These are phyloP conservation scores for Pythium phragmiticola DNA, from an alignment of 352 stramenopile genomes.

Conservation along the genomic window DNA sequence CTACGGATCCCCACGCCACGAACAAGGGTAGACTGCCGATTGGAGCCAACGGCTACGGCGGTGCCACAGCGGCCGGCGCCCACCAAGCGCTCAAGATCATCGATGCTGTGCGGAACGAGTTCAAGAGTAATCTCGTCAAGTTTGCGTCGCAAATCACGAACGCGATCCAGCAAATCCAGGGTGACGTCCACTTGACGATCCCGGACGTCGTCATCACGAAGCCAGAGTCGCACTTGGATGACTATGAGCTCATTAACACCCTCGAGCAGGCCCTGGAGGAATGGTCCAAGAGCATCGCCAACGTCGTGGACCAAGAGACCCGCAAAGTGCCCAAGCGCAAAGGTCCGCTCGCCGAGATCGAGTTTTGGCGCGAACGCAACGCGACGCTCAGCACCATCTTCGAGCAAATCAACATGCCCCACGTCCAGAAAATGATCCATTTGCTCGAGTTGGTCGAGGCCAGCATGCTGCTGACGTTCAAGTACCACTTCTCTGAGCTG, in stretches of 20 bases:
- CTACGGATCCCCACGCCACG: conserved; percentile 1
- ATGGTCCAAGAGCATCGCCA: conserved; percentile 91
- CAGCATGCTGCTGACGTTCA: conserved; percentile 91
- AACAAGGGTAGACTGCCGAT: conserved; percentile 20
- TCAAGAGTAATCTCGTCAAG: conserved; percentile 89
- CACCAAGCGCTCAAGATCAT: conserved; percentile 78
- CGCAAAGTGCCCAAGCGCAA: conserved; percentile 87
- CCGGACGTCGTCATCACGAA: conserved; percentile 91
- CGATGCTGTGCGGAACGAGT: conserved; percentile 83
- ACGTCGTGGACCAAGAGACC: conserved; percentile 89
- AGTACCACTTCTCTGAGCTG: conserved; percentile 93
- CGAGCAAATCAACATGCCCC: conserved; percentile 95
- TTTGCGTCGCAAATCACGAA: conserved; percentile 93
- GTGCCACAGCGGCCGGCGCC: conserved; percentile 18
- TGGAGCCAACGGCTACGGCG: not conserved
- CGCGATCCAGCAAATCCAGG: conserved; percentile 92
- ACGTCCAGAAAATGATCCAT: conserved; percentile 95
- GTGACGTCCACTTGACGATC: conserved; percentile 92
- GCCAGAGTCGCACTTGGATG: conserved; percentile 77
- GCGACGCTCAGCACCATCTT: conserved; percentile 93
- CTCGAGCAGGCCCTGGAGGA: conserved; percentile 91
- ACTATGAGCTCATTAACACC: conserved; percentile 85
- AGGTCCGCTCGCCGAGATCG: conserved; percentile 92
- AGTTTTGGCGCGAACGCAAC: conserved; percentile 96
- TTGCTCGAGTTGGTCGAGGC: conserved; percentile 90